These are phyloP conservation scores for Globisporangium okanoganense DNA, from an alignment of 352 stramenopile genomes.

Conservation along the genomic window DNA sequence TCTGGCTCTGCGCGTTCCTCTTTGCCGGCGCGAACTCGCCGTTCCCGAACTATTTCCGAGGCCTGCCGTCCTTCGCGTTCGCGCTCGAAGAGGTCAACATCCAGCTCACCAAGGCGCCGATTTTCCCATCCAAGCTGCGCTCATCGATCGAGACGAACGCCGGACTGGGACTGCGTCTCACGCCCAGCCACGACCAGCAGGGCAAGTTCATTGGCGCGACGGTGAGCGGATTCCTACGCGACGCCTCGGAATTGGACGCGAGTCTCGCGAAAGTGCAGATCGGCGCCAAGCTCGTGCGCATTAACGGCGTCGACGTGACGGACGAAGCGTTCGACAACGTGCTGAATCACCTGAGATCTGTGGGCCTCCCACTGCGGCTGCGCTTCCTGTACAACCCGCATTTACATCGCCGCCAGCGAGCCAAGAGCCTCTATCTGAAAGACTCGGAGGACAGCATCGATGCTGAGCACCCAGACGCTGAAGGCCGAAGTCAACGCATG, in stretches of 20 bases:
- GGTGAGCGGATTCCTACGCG: conserved; percentile 63
- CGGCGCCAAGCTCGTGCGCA: conserved; percentile 57
- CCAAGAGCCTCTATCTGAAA: conserved; percentile 13
- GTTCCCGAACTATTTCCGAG: conserved; percentile 63
- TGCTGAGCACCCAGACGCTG: conserved; percentile 6
- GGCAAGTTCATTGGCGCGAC: conserved; percentile 61
- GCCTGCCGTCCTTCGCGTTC: conserved; percentile 69
- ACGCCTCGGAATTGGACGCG: conserved; percentile 52
- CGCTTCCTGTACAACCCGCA: conserved; percentile 66
- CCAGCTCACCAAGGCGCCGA: conserved; percentile 38
- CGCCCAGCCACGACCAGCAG: conserved; percentile 55
- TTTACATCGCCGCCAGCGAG: conserved; percentile 26
- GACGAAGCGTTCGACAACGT: conserved; percentile 65
- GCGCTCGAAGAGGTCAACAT: conserved; percentile 72
- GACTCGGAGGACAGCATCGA: conserved; percentile 15
- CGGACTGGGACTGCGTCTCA: conserved; percentile 56
- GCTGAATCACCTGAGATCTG: conserved; percentile 41
- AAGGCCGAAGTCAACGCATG: conserved; percentile 6
- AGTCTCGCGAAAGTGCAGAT: conserved; percentile 53
- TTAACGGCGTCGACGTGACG: conserved; percentile 66
- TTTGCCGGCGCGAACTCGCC: conserved; percentile 69
- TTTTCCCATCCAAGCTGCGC: conserved; percentile 66
- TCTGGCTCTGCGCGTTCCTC: conserved; percentile 66
- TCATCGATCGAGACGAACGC: conserved; percentile 51
- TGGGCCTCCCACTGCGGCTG: conserved; percentile 52